Evolutionary conservation across 2,329 filamentous ascomycete species (phyloP).

Genomic region (Gyromitra esculenta): DNA sequence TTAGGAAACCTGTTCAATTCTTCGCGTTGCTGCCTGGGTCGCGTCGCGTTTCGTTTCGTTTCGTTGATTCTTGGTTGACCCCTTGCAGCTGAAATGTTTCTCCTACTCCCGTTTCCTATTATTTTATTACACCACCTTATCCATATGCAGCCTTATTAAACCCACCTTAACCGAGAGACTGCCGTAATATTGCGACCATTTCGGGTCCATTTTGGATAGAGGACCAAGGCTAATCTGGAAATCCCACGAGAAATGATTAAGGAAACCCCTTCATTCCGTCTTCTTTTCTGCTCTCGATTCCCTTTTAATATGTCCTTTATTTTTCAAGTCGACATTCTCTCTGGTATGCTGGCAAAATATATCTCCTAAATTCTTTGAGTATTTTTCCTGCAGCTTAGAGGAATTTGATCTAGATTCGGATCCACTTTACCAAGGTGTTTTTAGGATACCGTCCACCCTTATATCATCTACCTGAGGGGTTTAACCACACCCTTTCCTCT

Average conservation of each 20-base stretch:
- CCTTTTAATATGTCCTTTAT: constrained; percentile 21
- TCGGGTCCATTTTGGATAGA: constrained; percentile 37
- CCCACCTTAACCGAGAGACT: constrained; percentile 28
- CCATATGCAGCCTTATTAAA: constrained; percentile 47
- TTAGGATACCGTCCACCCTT: constrained; percentile 28
- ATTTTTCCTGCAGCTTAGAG: constrained; percentile 40
- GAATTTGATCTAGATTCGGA: constrained; percentile 43
- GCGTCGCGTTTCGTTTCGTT: constrained; percentile 47
- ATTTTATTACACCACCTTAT: constrained; percentile 46
- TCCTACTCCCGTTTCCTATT: constrained; percentile 42
- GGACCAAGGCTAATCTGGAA: constrained; percentile 37
- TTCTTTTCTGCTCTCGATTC: constrained; percentile 30
- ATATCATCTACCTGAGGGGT: constrained; percentile 48
- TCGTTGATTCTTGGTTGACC: constrained; percentile 41
- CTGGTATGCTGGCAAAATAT: constrained; percentile 46
- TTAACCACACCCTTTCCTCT: constrained; percentile 40
- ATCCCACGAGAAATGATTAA: constrained; percentile 13
- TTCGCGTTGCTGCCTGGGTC: constrained; percentile 43
- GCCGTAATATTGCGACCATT: constrained; percentile 49
- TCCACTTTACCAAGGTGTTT: constrained; percentile 22
- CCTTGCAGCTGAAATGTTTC: constrained; percentile 46
- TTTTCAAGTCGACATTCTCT: constrained; percentile 35
- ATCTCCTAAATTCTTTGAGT: constrained; percentile 49
- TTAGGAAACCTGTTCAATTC: constrained; percentile 38
- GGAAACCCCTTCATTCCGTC: constrained; percentile 51